Conservation (phyloP, 768 basidiomycete species). For the Tremella yokohamensis region DNA sequence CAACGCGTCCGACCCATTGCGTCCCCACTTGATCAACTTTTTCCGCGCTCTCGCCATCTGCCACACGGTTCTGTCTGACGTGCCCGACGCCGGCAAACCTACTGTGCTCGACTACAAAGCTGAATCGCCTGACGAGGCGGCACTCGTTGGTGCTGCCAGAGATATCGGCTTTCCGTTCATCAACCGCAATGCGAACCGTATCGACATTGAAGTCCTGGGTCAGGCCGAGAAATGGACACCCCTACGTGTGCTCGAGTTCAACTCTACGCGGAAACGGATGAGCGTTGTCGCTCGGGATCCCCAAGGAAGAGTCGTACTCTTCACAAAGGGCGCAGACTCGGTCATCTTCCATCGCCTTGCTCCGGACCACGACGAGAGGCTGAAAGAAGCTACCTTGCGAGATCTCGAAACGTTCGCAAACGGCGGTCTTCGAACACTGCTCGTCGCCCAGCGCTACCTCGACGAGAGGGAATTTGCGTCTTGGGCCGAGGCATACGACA, state of each 20-base stretch:
- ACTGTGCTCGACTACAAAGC: conserved; percentile 82
- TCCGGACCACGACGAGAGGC: conserved; percentile 65
- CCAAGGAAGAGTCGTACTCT: conserved; percentile 74
- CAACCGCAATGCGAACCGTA: conserved; percentile 63
- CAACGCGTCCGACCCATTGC: conserved; percentile 61
- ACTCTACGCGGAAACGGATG: conserved; percentile 91
- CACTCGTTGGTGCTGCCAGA: conserved; percentile 83
- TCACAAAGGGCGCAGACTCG: conserved; percentile 95
- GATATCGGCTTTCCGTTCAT: conserved; percentile 93
- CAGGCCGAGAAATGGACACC: conserved; percentile 75
- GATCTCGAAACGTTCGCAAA: conserved; percentile 96
- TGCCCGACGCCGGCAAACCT: conserved; percentile 63
- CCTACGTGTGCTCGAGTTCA: conserved; percentile 85
- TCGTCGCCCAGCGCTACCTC: conserved; percentile 75
- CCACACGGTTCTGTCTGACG: conserved; percentile 78
- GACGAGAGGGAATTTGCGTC: conserved; percentile 75
- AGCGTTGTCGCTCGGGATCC: conserved; percentile 82
- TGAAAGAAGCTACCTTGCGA: conserved; percentile 73
- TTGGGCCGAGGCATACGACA: conserved; percentile 78
- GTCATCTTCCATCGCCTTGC: conserved; percentile 85
- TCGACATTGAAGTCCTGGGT: conserved; percentile 91
- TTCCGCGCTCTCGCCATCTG: conserved; percentile 94
- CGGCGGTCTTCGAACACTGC: conserved; percentile 82
- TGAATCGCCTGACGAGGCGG: conserved; percentile 92
- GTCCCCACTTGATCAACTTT: conserved; percentile 69